Conservation (phyloP, 371 early-diverging fungal genomes). For the Circinella umbellata region DNA sequence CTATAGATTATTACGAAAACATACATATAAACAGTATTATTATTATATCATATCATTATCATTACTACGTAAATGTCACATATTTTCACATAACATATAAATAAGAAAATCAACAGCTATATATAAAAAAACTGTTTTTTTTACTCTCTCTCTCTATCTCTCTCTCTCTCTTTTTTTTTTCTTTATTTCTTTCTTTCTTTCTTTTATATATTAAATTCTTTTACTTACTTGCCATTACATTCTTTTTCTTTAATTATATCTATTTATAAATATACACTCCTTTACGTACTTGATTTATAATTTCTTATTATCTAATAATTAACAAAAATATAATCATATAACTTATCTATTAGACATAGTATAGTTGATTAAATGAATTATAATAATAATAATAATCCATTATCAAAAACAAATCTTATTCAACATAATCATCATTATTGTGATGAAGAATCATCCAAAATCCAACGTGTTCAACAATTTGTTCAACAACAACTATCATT, state of each 20-base stretch:
- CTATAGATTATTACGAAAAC: background rate
- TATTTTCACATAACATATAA: background rate
- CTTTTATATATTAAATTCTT: background rate
- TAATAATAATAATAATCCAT: background rate
- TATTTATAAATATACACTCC: too few species aligned
- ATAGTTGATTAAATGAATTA: background rate
- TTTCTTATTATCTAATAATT: too few species aligned
- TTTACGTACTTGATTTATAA: too few species aligned
- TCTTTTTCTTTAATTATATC: too few species aligned
- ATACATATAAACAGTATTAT: background rate
- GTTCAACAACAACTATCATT: conserved; percentile 7
- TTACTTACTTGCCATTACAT: background rate
- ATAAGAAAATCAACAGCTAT: background rate
- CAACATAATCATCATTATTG: conserved; percentile 2
- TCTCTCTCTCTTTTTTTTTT: background rate
- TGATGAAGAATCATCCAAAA: background rate
- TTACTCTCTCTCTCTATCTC: background rate
- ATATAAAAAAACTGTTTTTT: background rate
- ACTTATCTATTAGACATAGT: too few species aligned
- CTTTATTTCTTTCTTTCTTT: background rate
- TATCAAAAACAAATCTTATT: conserved; percentile 1
- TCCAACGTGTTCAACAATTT: conserved; percentile 5
- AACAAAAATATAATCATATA: too few species aligned
- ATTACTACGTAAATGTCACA: background rate
- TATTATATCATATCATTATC: too few species aligned